A percentile compares a stretch with the other conserved stretches of the same genome.
Evolutionary conservation across 768 basidiomycete genomes (phyloP).

Genomic region (Hygrocybe coccinea): DNA sequence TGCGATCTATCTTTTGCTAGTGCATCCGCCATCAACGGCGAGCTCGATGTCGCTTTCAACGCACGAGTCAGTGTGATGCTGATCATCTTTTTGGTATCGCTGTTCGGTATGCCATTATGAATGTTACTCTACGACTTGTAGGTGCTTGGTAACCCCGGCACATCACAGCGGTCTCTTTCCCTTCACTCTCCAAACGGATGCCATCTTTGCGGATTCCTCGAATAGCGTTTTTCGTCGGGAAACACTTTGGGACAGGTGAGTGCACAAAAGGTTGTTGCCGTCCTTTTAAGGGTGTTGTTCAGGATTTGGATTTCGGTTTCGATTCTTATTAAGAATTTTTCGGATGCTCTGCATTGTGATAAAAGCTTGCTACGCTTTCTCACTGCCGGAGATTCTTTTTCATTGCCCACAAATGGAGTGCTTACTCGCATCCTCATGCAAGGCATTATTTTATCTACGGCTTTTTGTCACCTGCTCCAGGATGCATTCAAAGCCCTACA

Average conservation of each 20-base stretch:
- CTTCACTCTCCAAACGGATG: conserved; percentile 53
- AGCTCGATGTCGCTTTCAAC: background rate
- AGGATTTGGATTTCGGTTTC: too few species aligned
- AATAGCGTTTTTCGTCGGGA: conserved; percentile 76
- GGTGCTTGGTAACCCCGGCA: background rate
- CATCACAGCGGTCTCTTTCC: conserved; percentile 63
- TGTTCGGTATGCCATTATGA: conserved; percentile 51
- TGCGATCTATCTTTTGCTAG: too few species aligned
- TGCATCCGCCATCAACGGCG: too few species aligned
- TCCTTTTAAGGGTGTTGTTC: background rate
- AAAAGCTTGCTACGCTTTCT: background rate
- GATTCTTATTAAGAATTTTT: too few species aligned
- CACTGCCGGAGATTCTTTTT: background rate
- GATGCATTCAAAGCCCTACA: conserved; percentile 65
- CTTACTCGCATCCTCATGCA: conserved; percentile 1
- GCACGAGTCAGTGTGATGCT: conserved; percentile 36
- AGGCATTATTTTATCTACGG: conserved; percentile 80
- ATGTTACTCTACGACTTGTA: background rate
- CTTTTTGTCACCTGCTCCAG: conserved; percentile 76
- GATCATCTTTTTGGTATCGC: conserved; percentile 54
- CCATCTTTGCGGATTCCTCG: conserved; percentile 57
- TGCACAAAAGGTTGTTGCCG: too few species aligned
- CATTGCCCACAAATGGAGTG: background rate
- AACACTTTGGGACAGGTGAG: conserved; percentile 74
- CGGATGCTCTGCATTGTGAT: too few species aligned